These are phyloP conservation scores for Pontederia paniculata DNA, from an alignment of 176 grass and related monocot species.

Conservation along the genomic window DNA sequence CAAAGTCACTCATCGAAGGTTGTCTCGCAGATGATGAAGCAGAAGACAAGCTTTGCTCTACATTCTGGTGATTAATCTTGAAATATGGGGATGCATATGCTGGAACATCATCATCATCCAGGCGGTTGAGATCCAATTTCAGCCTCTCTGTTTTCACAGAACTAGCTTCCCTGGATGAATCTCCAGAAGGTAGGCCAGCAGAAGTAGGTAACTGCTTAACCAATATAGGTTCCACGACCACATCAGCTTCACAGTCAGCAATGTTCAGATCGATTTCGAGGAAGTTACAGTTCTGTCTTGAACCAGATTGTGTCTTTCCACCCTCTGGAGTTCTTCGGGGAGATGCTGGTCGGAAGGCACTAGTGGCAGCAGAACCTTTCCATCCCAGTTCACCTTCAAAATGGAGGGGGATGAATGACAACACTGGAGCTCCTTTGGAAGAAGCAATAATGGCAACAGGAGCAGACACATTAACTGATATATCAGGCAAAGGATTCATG, in stretches of 20 bases:
- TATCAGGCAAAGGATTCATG: constrained; percentile 23
- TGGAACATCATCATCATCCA: constrained; percentile 9
- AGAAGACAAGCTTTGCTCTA: constrained; percentile 12
- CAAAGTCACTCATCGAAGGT: constrained; percentile 7
- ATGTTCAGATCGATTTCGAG: too few species aligned
- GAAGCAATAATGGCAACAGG: constrained; percentile 52
- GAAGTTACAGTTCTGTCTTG: constrained; percentile 7
- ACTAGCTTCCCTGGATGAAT: constrained; percentile 7
- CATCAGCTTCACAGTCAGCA: constrained; percentile 14
- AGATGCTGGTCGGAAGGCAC: constrained; percentile 23
- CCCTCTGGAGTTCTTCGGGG: constrained; percentile 13
- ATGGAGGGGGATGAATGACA: constrained; percentile 35
- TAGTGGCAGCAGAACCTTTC: constrained; percentile 19
- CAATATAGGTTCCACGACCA: not conserved
- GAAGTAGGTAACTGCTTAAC: constrained; percentile 1
- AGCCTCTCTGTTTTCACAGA: constrained; percentile 11
- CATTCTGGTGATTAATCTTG: constrained; percentile 3
- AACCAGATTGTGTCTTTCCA: not conserved
- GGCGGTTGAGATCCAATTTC: constrained; percentile 12
- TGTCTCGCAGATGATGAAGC: constrained; percentile 16
- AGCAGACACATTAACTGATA: constrained; percentile 38
- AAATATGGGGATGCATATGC: not conserved
- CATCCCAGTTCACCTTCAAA: constrained; percentile 26
- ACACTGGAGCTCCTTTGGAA: constrained; percentile 41
- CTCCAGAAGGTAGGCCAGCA: constrained; percentile 3